Evolutionary conservation across 768 basidiomycete species (phyloP).

Genomic region (Pisolithus microcarpus): DNA sequence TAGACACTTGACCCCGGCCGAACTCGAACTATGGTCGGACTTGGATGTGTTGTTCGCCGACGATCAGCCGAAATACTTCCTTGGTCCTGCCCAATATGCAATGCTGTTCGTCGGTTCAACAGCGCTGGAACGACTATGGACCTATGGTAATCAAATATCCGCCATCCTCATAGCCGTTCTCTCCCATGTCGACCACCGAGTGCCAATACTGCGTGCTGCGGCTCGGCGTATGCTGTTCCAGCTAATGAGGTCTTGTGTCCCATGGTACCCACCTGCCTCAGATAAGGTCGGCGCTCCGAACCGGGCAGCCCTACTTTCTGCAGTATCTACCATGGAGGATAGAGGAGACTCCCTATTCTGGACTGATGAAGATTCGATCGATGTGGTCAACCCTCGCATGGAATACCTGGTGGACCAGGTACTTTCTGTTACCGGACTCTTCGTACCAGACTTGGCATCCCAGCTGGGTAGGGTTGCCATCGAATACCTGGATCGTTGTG

Average conservation of each 20-base stretch:
- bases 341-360: constrained; percentile 56
- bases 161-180: constrained; percentile 73
- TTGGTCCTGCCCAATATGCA: constrained; percentile 85
- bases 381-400: constrained; percentile 60
- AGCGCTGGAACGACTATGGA: constrained; percentile 71
- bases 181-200: constrained; percentile 75
- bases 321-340: constrained; percentile 49
- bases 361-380: constrained; percentile 60
- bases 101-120: constrained; percentile 78
- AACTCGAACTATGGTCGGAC: constrained; percentile 73
- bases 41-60: constrained; percentile 66
- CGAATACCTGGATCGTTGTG: constrained; percentile 80
- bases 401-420: constrained; percentile 58
- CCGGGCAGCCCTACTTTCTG: constrained; percentile 42
- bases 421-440: constrained; percentile 58
- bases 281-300: constrained; percentile 47
- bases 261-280: constrained; percentile 66
- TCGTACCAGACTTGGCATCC: constrained; percentile 61
- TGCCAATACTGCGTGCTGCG: constrained; percentile 58
- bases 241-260: constrained; percentile 72
- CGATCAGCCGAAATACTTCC: constrained; percentile 57
- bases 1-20: constrained; percentile 50
- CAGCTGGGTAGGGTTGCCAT: constrained; percentile 78
- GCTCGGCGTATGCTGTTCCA: constrained; percentile 82
- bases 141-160: constrained; percentile 61